Evolutionary conservation across 306 rosid species (phyloP), one percentile per base, ranked within the genome.

Genomic region (Fragaria nilgerrensis): DNA sequence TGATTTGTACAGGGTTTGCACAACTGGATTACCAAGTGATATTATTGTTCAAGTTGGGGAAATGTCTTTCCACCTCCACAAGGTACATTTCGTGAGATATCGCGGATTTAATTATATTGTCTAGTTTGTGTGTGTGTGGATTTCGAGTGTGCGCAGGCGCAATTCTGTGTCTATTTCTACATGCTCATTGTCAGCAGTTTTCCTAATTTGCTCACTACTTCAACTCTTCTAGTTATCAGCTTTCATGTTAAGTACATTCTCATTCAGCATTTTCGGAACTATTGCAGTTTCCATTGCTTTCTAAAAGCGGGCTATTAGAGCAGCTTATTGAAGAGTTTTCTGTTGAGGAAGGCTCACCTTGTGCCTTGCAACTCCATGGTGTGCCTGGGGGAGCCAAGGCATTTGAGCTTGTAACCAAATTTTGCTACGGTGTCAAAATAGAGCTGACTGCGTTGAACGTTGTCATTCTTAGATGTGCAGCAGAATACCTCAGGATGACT

Each of bases 221-320:
- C 6, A 49, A 36, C 48, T 72, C 45, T 34, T 19, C 25, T 63
- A 29, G 43, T 59, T 61, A 25, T 12, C 20, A 27, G 68, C 39
- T 36, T 53, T 75, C 68, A 47, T 59, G 78, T 70, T 61, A 55
- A 58, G 63, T 17, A 2, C 62, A 55, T 78, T 78, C 80, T 12
- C 74, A 61, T 63, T 78, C 37, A 53, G 47, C 68, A 47, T 65
- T 43, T 43, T 48, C 59, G 70, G 29, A 64, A 66, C 63, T 83
- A 68, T 63, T 84, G 84, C 85, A 93, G 98, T 93, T 93, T 72
- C 98, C 96, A 29, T 84, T 93, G 87, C 92, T 93, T 39, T 93
- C 97, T 23, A 93, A 89, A 88, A 91, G 98, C 82, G 93, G 97
- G 74, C 84, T 87, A 29, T 75, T 93, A 20, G 92, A 93, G 79